Evolutionary conservation across 2,329 filamentous ascomycete species (phyloP).

Genomic region (Colletotrichum brevisporum): DNA sequence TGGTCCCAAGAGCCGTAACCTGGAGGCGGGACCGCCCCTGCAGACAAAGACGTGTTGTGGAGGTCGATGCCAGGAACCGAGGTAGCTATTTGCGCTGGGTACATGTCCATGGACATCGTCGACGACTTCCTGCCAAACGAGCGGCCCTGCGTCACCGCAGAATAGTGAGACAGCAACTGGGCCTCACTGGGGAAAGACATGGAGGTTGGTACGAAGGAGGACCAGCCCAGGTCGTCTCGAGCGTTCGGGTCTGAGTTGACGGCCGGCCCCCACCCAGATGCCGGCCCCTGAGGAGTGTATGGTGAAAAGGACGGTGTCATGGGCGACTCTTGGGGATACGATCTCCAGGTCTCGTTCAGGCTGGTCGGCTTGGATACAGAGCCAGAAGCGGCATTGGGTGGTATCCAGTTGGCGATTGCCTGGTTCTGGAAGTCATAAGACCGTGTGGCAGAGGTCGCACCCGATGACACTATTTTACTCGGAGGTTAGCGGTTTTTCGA

Average conservation of each 20-base stretch:
- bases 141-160: slow-evolving; percentile 54
- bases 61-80: slow-evolving; percentile 54
- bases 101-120: slow-evolving; percentile 58
- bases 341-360: slow-evolving; percentile 62
- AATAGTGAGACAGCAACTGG: slow-evolving; percentile 53
- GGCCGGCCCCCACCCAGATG: slow-evolving; percentile 57
- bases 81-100: slow-evolving; percentile 56
- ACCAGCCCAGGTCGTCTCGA: slow-evolving; percentile 63
- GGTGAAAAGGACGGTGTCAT: slow-evolving; percentile 65
- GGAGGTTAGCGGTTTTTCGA: slow-evolving; percentile 44
- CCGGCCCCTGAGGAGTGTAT: slow-evolving; percentile 59
- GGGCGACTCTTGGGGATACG: slow-evolving; percentile 65
- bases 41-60: slow-evolving; percentile 54
- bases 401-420: slow-evolving; percentile 59
- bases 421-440: slow-evolving; percentile 57
- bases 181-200: slow-evolving; percentile 47
- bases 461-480: slow-evolving; percentile 50
- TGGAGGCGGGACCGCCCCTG: slow-evolving; percentile 54
- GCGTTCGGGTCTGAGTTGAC: slow-evolving; percentile 55
- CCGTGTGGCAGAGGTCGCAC: slow-evolving; percentile 46
- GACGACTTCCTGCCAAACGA: slow-evolving; percentile 60
- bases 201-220: slow-evolving; percentile 55
- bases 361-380: slow-evolving; percentile 59
- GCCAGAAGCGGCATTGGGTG: slow-evolving; percentile 56
- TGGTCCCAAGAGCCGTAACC: slow-evolving; percentile 62